phyloP scores from a whole-genome alignment of 306 rosid species.

The Vicia sativa region DNA sequence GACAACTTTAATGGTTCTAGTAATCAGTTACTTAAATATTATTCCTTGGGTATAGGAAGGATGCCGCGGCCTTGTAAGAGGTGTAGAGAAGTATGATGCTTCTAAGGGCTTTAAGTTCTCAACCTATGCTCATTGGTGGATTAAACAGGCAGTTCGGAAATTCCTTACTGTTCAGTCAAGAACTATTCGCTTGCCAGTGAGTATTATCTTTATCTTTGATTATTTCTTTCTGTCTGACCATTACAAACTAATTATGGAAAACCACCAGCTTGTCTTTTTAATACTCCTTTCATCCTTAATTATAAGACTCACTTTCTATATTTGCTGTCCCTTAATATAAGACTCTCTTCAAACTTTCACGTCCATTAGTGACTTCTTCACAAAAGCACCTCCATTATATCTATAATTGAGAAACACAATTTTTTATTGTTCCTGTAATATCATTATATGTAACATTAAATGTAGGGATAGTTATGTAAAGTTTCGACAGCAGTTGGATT shows the following conservation, averaged over 20 bases:
- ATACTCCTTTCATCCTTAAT: too few species aligned
- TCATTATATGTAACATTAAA: too few species aligned
- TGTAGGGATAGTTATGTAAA: too few species aligned
- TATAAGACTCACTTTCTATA: too few species aligned
- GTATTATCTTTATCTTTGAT: slow-evolving; percentile 37
- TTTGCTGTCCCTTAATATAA: too few species aligned
- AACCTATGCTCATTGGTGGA: slow-evolving; percentile 99
- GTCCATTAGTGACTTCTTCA: too few species aligned
- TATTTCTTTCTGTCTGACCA: slow-evolving; percentile 13
- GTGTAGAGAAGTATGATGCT: slow-evolving; percentile 92
- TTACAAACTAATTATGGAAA: background rate
- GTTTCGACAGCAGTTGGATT: background rate
- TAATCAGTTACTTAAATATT: slow-evolving; percentile 10
- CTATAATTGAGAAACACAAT: too few species aligned
- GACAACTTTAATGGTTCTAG: slow-evolving; percentile 26
- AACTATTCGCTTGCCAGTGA: slow-evolving; percentile 92
- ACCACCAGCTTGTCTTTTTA: slow-evolving; percentile 23
- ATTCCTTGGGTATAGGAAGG: slow-evolving; percentile 70
- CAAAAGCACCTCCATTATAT: too few species aligned
- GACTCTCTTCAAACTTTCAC: too few species aligned
- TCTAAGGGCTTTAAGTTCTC: slow-evolving; percentile 98
- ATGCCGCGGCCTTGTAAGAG: slow-evolving; percentile 93
- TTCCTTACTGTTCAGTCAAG: slow-evolving; percentile 89
- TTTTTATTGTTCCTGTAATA: too few species aligned
- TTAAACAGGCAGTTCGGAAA: slow-evolving; percentile 88